These are phyloP conservation scores for Sporothrix humicola DNA, from an alignment of 2,329 filamentous ascomycete genomes.

Conservation along the genomic window DNA sequence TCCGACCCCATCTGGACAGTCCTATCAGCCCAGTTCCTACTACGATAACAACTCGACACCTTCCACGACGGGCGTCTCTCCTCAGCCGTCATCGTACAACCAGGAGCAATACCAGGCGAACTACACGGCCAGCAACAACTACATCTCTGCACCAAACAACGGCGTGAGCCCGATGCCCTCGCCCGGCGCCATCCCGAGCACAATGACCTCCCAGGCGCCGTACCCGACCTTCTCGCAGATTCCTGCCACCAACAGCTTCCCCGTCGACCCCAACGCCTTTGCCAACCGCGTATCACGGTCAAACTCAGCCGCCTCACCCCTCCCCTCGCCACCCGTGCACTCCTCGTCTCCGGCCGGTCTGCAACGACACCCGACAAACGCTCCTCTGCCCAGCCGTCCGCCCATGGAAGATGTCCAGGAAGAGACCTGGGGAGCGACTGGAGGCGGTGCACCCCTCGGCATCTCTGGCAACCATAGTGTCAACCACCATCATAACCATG, in stretches of 20 bases:
- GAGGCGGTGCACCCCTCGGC: constrained; percentile 4
- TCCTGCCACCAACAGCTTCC: constrained; percentile 58
- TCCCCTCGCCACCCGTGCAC: constrained; percentile 52
- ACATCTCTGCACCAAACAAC: constrained; percentile 41
- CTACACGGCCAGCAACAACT: constrained; percentile 37
- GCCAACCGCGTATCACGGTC: constrained; percentile 54
- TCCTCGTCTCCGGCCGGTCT: constrained; percentile 54
- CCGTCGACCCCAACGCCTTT: constrained; percentile 54
- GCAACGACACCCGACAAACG: constrained; percentile 64
- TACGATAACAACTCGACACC: constrained; percentile 38
- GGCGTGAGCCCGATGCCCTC: constrained; percentile 48
- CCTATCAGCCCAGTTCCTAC: constrained; percentile 33
- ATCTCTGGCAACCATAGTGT: constrained; percentile 28
- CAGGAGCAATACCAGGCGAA: constrained; percentile 39
- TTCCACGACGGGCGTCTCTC: constrained; percentile 37
- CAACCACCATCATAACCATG: constrained; percentile 36
- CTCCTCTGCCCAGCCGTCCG: constrained; percentile 62
- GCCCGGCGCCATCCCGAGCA: constrained; percentile 39
- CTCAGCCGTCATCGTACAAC: constrained; percentile 40
- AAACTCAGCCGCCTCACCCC: constrained; percentile 56
- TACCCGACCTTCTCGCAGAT: constrained; percentile 61
- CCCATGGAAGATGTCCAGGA: constrained; percentile 52
- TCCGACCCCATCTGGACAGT: constrained; percentile 25
- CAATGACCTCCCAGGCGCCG: constrained; percentile 51
- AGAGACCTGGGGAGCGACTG: constrained; percentile 46